Evolutionary conservation across 2,329 filamentous ascomycete genomes (phyloP).

Genomic region (Sporothrix schenckii): DNA sequence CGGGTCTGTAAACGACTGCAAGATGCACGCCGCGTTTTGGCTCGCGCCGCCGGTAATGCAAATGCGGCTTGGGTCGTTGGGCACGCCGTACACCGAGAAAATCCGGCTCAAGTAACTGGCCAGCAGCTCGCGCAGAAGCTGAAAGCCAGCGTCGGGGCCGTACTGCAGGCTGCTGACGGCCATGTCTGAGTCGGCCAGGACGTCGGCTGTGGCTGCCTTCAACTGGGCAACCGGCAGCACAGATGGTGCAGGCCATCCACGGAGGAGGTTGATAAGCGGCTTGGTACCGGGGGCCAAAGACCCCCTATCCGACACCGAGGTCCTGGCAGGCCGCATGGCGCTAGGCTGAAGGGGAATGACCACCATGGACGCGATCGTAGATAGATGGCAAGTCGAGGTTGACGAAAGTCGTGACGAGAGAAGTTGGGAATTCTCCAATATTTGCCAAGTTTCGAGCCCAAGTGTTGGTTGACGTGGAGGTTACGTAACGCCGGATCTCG

Average conservation of each 20-base stretch:
- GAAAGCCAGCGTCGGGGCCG: constrained; percentile 74
- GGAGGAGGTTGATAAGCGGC: constrained; percentile 63
- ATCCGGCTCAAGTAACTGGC: constrained; percentile 70
- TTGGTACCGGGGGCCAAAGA: not conserved
- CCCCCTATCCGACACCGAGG: not conserved
- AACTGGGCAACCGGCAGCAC: constrained; percentile 69
- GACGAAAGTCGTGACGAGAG: not conserved
- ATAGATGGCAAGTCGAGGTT: not conserved
- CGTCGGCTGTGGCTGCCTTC: constrained; percentile 60
- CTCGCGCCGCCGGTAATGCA: constrained; percentile 84
- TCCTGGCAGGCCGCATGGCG: not conserved
- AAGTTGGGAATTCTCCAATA: not conserved
- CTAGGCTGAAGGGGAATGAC: not conserved
- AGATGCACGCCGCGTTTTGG: constrained; percentile 75
- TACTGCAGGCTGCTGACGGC: constrained; percentile 72
- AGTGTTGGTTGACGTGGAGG: not conserved
- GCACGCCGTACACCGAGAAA: constrained; percentile 49
- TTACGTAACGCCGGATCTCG: not conserved
- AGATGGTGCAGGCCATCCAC: constrained; percentile 66
- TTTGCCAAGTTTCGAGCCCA: not conserved
- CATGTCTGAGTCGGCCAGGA: constrained; percentile 60
- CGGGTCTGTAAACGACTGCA: constrained; percentile 81
- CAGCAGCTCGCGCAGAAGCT: constrained; percentile 68
- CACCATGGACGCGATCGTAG: not conserved
- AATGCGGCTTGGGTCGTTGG: constrained; percentile 60